Base-by-base conservation (phyloP, 345 rosid species). In the Psidium friedrichsthalianum region DNA sequence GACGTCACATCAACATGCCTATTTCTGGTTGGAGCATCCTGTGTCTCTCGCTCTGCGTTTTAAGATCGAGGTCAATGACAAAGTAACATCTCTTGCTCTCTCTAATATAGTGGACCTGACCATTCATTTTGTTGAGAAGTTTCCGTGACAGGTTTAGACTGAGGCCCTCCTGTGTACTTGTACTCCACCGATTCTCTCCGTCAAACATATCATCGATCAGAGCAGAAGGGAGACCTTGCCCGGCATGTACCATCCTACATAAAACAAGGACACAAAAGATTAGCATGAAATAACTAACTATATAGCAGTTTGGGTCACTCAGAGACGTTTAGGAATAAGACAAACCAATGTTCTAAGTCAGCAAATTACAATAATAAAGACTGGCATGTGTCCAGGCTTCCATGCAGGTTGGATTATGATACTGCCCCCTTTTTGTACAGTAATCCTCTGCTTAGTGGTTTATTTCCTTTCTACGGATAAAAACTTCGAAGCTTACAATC, bases 181-280 rank as follows among this genome's bases (percentile, higher is more conserved):
- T 22, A 51, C 47, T 20, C 93, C 93, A 87, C 32, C 55, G 89
- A 36, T 90, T 93, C 87, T 89, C 89, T 8, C 86, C 90, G 25
- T 91, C 92, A 25, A 90, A 90, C 95, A 95, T 94, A 42, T 96
- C 96, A 85, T 92, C 87, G 85, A 94, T 74, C 69, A 94, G 89
- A 84, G 88, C 87, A 61, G 92, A 49, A 83, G 98, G 97, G 82
- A 95, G 88, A 80, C 98, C 96, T 89, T 89, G 82, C 24, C 99
- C 96, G 0, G 96, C 93, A 89, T 93, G 96, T 51, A 92, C 90
- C 93, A 96, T 90, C 87, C 99, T 96, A 56, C 89, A 90, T 64
- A 54, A 83, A 86, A 86, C 56, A 74, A 51, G 42, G 81, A 9
- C 86, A 27, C 11, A 81, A 57, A 10, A 6, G 54, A 85, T 29